phyloP scores from a whole-genome alignment of 495 filamentous ascomycete species.

The Filosporella fistucella region DNA sequence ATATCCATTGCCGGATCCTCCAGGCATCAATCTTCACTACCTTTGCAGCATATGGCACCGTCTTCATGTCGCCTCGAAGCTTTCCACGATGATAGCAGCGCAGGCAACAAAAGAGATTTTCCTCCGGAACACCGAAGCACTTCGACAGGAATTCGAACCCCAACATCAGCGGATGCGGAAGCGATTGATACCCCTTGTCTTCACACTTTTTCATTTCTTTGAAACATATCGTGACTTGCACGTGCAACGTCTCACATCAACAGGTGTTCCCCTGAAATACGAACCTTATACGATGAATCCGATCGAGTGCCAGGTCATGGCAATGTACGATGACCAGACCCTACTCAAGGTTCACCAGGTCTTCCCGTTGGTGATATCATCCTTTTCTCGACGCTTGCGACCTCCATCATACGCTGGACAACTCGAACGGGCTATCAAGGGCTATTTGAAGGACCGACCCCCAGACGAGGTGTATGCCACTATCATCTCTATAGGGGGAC shows the following conservation, averaged over 20 bases:
- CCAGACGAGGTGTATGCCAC: conserved; percentile 51
- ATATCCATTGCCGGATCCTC: conserved; percentile 40
- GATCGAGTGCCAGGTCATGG: conserved; percentile 49
- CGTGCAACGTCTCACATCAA: conserved; percentile 37
- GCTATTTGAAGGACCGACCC: conserved; percentile 49
- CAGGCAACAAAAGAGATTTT: conserved; percentile 55
- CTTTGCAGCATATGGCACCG: conserved; percentile 56
- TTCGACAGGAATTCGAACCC: conserved; percentile 43
- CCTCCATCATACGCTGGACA: conserved; percentile 53
- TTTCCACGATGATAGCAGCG: conserved; percentile 48
- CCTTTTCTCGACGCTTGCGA: conserved; percentile 48
- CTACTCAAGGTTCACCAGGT: conserved; percentile 49
- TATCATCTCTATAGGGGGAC: conserved; percentile 47
- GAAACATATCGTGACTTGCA: conserved; percentile 52
- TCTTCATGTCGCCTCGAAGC: conserved; percentile 48
- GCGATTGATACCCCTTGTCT: conserved; percentile 47
- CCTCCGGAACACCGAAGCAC: conserved; percentile 42
- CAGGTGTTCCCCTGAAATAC: conserved; percentile 16
- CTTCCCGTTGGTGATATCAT: conserved; percentile 51
- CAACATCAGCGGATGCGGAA: conserved; percentile 52
- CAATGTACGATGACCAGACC: conserved; percentile 51
- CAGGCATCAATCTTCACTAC: conserved; percentile 45
- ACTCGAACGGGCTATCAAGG: conserved; percentile 50
- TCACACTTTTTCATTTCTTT: conserved; percentile 56
- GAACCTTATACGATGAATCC: conserved; percentile 35